Conservation (phyloP, 2,329 filamentous ascomycete species). For the Colletotrichum liriopes region DNA sequence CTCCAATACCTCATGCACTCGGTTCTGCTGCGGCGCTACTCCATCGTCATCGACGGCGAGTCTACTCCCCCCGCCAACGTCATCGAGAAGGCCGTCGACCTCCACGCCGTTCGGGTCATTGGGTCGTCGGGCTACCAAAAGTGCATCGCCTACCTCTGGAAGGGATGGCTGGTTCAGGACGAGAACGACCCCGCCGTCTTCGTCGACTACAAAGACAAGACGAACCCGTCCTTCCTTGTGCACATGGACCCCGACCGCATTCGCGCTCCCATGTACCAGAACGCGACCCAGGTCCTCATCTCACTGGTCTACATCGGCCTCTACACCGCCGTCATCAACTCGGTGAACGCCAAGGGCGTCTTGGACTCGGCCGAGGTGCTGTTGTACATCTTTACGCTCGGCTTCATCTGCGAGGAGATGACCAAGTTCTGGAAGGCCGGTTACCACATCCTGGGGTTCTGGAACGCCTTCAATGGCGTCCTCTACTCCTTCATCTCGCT, state of each 20-base stretch:
- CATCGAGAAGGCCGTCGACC: conserved; percentile 92
- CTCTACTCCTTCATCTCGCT: conserved; percentile 85
- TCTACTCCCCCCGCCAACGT: conserved; percentile 86
- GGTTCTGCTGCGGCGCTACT: conserved; percentile 90
- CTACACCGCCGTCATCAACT: conserved; percentile 94
- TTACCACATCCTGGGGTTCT: conserved; percentile 91
- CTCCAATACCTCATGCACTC: conserved; percentile 83
- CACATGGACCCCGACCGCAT: conserved; percentile 97
- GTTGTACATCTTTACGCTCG: conserved; percentile 91
- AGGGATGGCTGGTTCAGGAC: conserved; percentile 96
- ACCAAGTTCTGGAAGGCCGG: conserved; percentile 96
- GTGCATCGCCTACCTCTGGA: conserved; percentile 93
- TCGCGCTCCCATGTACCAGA: conserved; percentile 93
- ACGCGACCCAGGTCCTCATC: conserved; percentile 87
- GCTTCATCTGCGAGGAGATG: conserved; percentile 90
- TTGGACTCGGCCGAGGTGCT: conserved; percentile 87
- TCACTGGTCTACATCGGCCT: conserved; percentile 87
- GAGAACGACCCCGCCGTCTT: conserved; percentile 93
- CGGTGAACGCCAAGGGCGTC: conserved; percentile 88
- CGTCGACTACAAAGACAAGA: conserved; percentile 87
- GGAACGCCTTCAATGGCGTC: conserved; percentile 93
- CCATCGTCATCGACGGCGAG: conserved; percentile 80
- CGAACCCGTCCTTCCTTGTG: conserved; percentile 81
- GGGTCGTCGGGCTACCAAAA: conserved; percentile 96
- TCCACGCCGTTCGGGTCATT: conserved; percentile 91